Evolutionary conservation across 2,329 filamentous ascomycete species (phyloP), one percentile per base, ranked within the genome.

Genomic region (Arthrobotrys musiformis): DNA sequence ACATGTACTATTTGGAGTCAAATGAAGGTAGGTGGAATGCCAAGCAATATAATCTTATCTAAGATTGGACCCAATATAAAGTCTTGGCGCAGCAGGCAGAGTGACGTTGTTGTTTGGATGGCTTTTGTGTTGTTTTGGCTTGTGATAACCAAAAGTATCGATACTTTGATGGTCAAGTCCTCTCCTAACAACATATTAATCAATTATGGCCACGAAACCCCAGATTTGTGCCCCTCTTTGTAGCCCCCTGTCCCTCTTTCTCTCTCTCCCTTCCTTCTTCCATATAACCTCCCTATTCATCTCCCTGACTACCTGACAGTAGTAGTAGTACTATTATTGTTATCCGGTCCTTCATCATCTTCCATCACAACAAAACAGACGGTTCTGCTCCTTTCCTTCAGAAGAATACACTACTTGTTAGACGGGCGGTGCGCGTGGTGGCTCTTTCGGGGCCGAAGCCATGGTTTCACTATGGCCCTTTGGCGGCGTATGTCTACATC

Each of bases 401-500:
- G 46, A 40, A 22, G 52, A n/a, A n/a, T n/a, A n/a, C n/a, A n/a
- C n/a, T n/a, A n/a, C n/a, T n/a, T n/a, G n/a, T n/a, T n/a, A n/a
- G n/a, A n/a, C n/a, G n/a, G n/a, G n/a, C n/a, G n/a, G n/a, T n/a
- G n/a, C n/a, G n/a, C n/a, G 61, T 35, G 61, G 28, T 37, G 61
- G 61, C 50, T 66, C 24, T 17, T 17, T 52, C 19, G 15, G 50
- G 46, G 50, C 50, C 52, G 54, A 44, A 50, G 78, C 68, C 50
- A 80, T 80, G 79, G 76, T 79, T 68, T 79, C 78, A 56, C 68
- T 79, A 37, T 80, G 79, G 79, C 79, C 79, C 44, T 80, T 80
- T 63, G 76, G 79, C 50, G 78, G 73, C 46, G 79, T 80, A 68
- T 61, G 79, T n/a, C n/a, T 78, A 66, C 33, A 61, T 52, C 2